Base-by-base conservation (phyloP, 495 filamentous ascomycete species). In the Neurospora intermedia region DNA sequence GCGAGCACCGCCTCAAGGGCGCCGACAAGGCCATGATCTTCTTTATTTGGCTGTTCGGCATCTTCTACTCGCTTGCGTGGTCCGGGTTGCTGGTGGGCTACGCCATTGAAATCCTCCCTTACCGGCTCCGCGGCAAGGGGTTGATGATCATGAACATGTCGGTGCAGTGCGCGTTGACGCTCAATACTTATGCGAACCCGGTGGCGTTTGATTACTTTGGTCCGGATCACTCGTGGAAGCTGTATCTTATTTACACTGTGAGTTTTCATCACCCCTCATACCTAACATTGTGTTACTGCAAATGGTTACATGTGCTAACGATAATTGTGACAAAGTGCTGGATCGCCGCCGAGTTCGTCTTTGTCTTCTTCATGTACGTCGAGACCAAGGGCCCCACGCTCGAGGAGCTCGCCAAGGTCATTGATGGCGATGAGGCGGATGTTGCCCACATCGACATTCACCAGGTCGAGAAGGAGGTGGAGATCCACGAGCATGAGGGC, bases 81-180 rank as follows among this genome's bases (percentile, higher is more conserved):
- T 88, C 87, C 15, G 87, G 89, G 72, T 83, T 93, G 54, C 86
- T 92, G 42, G 84, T 91, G 74, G 88, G 87, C 66, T 91, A 91
- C 78, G 83, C 87, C 43, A 85, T 91, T 73, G 91, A 93, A 82
- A 90, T 93, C 75, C 85, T 92, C 62, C 91, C 91, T 0, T 94
- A 90, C 83, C 85, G 85, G 73, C 86, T 93, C 72, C 89, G 91
- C 54, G 90, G 90, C 77, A 82, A 86, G 82, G 83, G 84, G 42
- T 80, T 88, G 73, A 82, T 86, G 80, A 77, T 88, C 75, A 83
- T 87, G 78, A 87, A 87, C 78, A 71, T 87, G 73, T 82, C 80
- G 62, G 80, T 87, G 72, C 86, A 88, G 78, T 77, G 79, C 42
- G 85, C 86, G 18, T 82, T 88, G 27, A 83, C 83, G 43, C 83